phyloP scores from a whole-genome alignment of 2,329 filamentous ascomycete species.

The Reticulascus tulasneorum region DNA sequence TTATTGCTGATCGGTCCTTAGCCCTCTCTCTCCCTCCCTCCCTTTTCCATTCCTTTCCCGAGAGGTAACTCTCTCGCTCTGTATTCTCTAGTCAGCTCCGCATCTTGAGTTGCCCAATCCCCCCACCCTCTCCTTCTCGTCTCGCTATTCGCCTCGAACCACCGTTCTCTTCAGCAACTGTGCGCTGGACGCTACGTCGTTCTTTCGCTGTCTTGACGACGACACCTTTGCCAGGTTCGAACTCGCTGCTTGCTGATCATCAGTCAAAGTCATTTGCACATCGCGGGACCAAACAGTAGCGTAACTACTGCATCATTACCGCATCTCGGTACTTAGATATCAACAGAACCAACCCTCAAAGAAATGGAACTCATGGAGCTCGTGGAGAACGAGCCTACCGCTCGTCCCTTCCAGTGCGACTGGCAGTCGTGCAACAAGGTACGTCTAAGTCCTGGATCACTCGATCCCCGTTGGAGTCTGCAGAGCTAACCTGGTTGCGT shows the following conservation, averaged over 20 bases:
- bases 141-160: slow-evolving; percentile 10
- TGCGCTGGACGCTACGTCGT: slow-evolving; percentile 15
- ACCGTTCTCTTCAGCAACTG: slow-evolving; percentile 12
- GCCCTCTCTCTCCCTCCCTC: slow-evolving; percentile 4
- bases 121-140: too few relatives aligned
- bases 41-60: slow-evolving; percentile 1
- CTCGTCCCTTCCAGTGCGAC: slow-evolving; percentile 61
- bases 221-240: slow-evolving; percentile 7
- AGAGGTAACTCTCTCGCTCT: too few relatives aligned
- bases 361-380: slow-evolving; percentile 62
- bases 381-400: slow-evolving; percentile 59
- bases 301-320: slow-evolving; percentile 10
- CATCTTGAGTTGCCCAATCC: too few relatives aligned
- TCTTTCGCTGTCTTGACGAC: slow-evolving; percentile 12
- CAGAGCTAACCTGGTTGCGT: slow-evolving; percentile 14
- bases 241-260: too few relatives aligned
- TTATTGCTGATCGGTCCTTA: slow-evolving; percentile 9
- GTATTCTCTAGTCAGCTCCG: too few relatives aligned
- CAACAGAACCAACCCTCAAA: slow-evolving; percentile 18
- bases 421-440: slow-evolving; percentile 62
- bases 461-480: background rate
- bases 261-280: slow-evolving; percentile 6
- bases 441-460: slow-evolving; percentile 18
- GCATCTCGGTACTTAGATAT: slow-evolving; percentile 27
- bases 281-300: slow-evolving; percentile 11